Percentiles rank a stretch among this genome's conserved stretches.
Evolutionary conservation across 2,329 filamentous ascomycete species (phyloP).

Genomic region (Phaeoacremonium minimum): DNA sequence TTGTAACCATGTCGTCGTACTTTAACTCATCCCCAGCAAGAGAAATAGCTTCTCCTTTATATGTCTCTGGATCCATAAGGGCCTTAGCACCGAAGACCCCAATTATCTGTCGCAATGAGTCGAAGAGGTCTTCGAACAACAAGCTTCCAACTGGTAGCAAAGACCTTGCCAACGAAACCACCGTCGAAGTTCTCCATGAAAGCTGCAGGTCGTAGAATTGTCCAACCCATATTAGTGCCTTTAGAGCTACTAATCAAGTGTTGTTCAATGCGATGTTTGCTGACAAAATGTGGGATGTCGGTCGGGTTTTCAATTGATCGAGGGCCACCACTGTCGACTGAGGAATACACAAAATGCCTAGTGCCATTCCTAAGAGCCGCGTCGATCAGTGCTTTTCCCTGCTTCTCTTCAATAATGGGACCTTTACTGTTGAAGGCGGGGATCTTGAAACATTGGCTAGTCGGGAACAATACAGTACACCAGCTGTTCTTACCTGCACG

Average conservation of each 20-base stretch:
- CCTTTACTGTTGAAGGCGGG: too few relatives aligned
- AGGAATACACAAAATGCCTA: constrained; percentile 57
- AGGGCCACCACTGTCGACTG: constrained; percentile 60
- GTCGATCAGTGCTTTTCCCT: constrained; percentile 51
- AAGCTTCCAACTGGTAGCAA: constrained; percentile 24
- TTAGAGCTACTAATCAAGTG: constrained; percentile 40
- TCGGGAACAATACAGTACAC: neutral
- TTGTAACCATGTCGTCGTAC: constrained; percentile 19
- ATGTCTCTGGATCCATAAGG: constrained; percentile 24
- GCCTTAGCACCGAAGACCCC: constrained; percentile 31
- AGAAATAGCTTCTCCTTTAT: constrained; percentile 23
- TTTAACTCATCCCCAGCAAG: constrained; percentile 36
- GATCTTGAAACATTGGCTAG: too few relatives aligned
- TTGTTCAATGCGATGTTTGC: constrained; percentile 56
- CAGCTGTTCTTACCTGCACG: constrained; percentile 40
- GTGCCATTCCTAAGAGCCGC: constrained; percentile 43
- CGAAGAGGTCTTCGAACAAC: constrained; percentile 24
- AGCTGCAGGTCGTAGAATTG: constrained; percentile 21
- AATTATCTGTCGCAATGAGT: constrained; percentile 28
- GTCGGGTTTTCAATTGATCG: constrained; percentile 45
- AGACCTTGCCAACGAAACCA: constrained; percentile 22
- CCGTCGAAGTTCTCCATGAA: constrained; percentile 34
- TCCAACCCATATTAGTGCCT: constrained; percentile 17
- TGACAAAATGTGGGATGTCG: constrained; percentile 50
- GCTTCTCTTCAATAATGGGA: constrained; percentile 34